Evolutionary conservation across 306 rosid genomes (phyloP), one percentile per base, ranked within the genome.

Genomic region (Casuarina equisetifolia): DNA sequence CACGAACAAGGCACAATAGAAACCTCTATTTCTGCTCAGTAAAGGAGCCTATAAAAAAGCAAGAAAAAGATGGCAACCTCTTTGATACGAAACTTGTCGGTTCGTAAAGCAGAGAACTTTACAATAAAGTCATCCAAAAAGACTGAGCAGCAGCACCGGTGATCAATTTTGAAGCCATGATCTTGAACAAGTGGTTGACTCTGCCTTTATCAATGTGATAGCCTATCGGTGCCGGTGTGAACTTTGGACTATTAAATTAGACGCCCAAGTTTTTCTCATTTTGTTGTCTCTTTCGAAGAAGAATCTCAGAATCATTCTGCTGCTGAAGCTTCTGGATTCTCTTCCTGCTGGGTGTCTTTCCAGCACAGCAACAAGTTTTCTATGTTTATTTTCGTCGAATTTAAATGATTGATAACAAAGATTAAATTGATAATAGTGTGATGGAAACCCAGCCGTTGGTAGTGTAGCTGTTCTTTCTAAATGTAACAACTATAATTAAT

Each of bases 221-320:
- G 86, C 85, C 80, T 90, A 84, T 90, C 90, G 86, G 73, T 77
- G 68, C 11, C 49, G 64, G 13, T 11, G 11, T 48, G 71, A 3
- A 39, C 46, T 3, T 39, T 39, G 32, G 13, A 16, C 19, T 64
- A 16, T 25, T 64, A 35, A 86, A 75, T 78, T 48, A 75, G 25
- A 42, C 49, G 49, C 66, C 74, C 87, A 63, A 76, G 82, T 7
- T 45, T 84, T 82, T 71, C 74, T 69, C 67, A 36, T 59, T 46
- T 35, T 73, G 72, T 20, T 66, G 77, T 52, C 73, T 64, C 0
- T 25, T 72, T 39, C 55, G 11, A n/a, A 20, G 52, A 75, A 81
- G 91, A 80, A 86, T 86, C 83, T 73, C 59, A 15, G 57, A 74
- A 82, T 87, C 57, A 80, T 85, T 89, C 78, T 43, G 9, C 13